These are phyloP conservation scores for Peronospora belbahrii DNA, from an alignment of 352 stramenopile species.

Conservation along the genomic window DNA sequence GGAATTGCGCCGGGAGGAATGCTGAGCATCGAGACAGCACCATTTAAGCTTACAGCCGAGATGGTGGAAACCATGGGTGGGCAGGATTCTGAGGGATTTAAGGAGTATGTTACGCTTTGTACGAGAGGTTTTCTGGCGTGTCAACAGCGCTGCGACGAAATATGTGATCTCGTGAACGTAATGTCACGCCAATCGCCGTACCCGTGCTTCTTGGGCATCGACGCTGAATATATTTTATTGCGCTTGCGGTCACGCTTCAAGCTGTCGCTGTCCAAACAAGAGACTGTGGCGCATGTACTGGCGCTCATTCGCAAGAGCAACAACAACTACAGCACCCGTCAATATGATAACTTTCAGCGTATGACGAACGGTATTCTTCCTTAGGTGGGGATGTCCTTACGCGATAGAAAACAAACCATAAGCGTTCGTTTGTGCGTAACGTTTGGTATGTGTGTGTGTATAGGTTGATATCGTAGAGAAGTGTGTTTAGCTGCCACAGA, in stretches of 20 bases:
- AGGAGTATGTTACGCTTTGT: conserved; percentile 96
- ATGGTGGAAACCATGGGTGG: conserved; percentile 98
- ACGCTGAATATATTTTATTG: conserved; percentile 79
- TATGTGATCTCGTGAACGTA: conserved; percentile 95
- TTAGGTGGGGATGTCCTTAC: conserved; percentile 27
- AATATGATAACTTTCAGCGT: conserved; percentile 93
- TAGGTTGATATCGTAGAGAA: conserved; percentile 8
- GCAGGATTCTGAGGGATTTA: conserved; percentile 85
- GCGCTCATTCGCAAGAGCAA: conserved; percentile 89
- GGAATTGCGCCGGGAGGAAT: conserved; percentile 97
- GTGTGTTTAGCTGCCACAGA: not conserved
- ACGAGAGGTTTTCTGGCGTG: conserved; percentile 96
- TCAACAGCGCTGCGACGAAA: conserved; percentile 92
- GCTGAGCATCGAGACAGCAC: conserved; percentile 97
- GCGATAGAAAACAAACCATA: conserved; percentile 12
- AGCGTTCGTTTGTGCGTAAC: conserved; percentile 5
- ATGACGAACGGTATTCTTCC: conserved; percentile 91
- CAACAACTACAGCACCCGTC: conserved; percentile 88
- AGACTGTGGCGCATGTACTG: conserved; percentile 86
- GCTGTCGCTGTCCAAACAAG: conserved; percentile 77
- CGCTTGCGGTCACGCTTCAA: conserved; percentile 86
- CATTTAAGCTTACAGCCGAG: conserved; percentile 99
- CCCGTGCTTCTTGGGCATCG: conserved; percentile 90
- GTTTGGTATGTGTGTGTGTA: conserved; percentile 5
- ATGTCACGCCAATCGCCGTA: conserved; percentile 94